Evolutionary conservation across 1,284 basidiomycete species (phyloP).

Genomic region (Sporisorium sorghi): DNA sequence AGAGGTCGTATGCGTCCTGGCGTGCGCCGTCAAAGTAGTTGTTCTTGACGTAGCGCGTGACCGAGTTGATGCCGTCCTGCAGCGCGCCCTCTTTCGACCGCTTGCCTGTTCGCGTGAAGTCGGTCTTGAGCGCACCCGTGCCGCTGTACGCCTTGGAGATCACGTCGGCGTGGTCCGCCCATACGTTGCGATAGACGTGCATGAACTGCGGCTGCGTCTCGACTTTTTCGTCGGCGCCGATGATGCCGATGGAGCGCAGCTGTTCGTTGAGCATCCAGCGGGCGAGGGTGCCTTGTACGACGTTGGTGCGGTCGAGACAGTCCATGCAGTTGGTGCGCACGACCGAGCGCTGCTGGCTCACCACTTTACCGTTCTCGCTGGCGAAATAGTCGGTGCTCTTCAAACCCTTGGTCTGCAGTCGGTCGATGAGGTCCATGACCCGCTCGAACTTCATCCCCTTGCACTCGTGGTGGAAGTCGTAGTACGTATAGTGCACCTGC

Average conservation of each 20-base stretch:
- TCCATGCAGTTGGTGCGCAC: slow-evolving; percentile 79
- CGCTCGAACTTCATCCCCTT: slow-evolving; percentile 94
- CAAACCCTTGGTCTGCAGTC: slow-evolving; percentile 78
- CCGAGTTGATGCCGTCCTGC: slow-evolving; percentile 88
- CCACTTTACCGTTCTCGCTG: slow-evolving; percentile 40
- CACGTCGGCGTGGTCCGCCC: slow-evolving; percentile 95
- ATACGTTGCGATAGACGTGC: slow-evolving; percentile 90
- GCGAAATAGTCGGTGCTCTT: slow-evolving; percentile 69
- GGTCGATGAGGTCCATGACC: slow-evolving; percentile 84
- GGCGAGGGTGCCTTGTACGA: slow-evolving; percentile 77
- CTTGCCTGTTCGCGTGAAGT: slow-evolving; percentile 91
- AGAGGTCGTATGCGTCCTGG: slow-evolving; percentile 79
- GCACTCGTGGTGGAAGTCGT: slow-evolving; percentile 98
- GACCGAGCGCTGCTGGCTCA: slow-evolving; percentile 69
- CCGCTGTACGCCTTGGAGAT: slow-evolving; percentile 93
- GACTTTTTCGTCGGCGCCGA: slow-evolving; percentile 55
- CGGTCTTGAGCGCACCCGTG: slow-evolving; percentile 94
- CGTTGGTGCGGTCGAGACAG: slow-evolving; percentile 90
- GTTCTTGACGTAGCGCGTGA: slow-evolving; percentile 91
- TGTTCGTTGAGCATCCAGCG: slow-evolving; percentile 75
- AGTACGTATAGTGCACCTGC: slow-evolving; percentile 89
- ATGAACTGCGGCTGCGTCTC: slow-evolving; percentile 69
- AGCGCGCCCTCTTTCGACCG: slow-evolving; percentile 81
- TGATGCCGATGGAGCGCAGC: slow-evolving; percentile 73
- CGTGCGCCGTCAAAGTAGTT: slow-evolving; percentile 96